A percentile compares a stretch with the other conserved stretches of the same genome.
phyloP scores from a whole-genome alignment of 2,329 filamentous ascomycete genomes.

The Aspergillus sp. region DNA sequence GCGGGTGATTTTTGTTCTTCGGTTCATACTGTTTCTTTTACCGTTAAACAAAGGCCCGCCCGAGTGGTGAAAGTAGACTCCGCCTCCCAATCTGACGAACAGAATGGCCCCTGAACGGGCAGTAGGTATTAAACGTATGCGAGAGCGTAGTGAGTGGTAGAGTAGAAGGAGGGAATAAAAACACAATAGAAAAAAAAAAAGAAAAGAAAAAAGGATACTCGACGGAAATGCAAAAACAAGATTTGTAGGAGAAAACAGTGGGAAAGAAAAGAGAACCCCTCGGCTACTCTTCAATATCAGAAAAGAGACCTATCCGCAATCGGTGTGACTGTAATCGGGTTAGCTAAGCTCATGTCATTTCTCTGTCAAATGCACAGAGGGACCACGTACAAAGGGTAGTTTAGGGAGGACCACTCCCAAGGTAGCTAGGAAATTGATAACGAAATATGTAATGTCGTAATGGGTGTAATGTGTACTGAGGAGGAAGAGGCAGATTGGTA shows the following conservation, averaged over 20 bases:
- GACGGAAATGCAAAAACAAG: constrained; percentile 14
- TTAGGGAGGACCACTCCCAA: constrained; percentile 94
- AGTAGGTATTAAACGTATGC: constrained; percentile 19
- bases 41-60: neutral
- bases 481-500: constrained; percentile 91
- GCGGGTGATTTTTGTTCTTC: neutral
- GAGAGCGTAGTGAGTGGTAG: constrained; percentile 2
- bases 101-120: constrained; percentile 6
- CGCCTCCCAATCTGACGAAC: constrained; percentile 1
- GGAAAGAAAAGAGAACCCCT: constrained; percentile 10
- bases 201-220: neutral
- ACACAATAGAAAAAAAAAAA: constrained; percentile 1
- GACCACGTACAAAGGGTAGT: constrained; percentile 77
- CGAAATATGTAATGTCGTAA: constrained; percentile 95
- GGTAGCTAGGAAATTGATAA: constrained; percentile 92
- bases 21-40: neutral
- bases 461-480: constrained; percentile 98
- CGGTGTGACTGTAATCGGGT: constrained; percentile 66
- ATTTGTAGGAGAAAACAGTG: constrained; percentile 7
- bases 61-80: neutral
- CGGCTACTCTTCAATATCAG: constrained; percentile 61
- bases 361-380: neutral
- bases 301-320: constrained; percentile 74
- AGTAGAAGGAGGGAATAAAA: constrained; percentile 7
- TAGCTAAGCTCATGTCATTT: constrained; percentile 17